A percentile compares a stretch with the other conserved stretches of the same genome.
These are phyloP conservation scores for Gossypium anomalum DNA, from an alignment of 345 rosid genomes.

Conservation along the genomic window DNA sequence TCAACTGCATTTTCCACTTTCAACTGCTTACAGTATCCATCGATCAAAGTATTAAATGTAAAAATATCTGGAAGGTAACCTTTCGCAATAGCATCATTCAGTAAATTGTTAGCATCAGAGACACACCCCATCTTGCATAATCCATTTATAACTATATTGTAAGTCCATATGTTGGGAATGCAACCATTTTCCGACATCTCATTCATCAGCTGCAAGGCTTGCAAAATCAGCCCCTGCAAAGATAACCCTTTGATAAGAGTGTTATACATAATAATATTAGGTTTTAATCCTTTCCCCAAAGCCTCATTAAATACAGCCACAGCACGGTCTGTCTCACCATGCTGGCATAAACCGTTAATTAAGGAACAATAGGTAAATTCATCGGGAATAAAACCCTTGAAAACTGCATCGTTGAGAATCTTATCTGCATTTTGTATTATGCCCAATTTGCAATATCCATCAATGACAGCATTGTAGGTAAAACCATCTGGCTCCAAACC, in stretches of 20 bases:
- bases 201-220: slow-evolving; percentile 64
- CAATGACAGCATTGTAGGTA: slow-evolving; percentile 26
- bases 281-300: slow-evolving; percentile 51
- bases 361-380: slow-evolving; percentile 73
- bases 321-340: slow-evolving; percentile 66
- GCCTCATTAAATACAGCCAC: slow-evolving; percentile 60
- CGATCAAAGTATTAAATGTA: slow-evolving; percentile 85
- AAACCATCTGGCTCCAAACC: slow-evolving; percentile 76
- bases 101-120: slow-evolving; percentile 64
- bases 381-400: slow-evolving; percentile 77
- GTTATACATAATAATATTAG: slow-evolving; percentile 59
- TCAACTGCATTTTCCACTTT: slow-evolving; percentile 72
- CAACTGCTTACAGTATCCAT: slow-evolving; percentile 69
- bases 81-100: slow-evolving; percentile 60
- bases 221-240: slow-evolving; percentile 63
- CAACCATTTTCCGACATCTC: slow-evolving; percentile 66
- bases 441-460: slow-evolving; percentile 68
- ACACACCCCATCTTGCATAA: slow-evolving; percentile 88
- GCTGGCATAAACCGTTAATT: slow-evolving; percentile 63
- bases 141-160: slow-evolving; percentile 73
- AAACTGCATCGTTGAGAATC: slow-evolving; percentile 59
- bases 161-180: slow-evolving; percentile 69
- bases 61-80: slow-evolving; percentile 75
- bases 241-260: slow-evolving; percentile 71
- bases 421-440: slow-evolving; percentile 63